Conservation (phyloP, 768 basidiomycete species). For the Rhizopogon salebrosus region DNA sequence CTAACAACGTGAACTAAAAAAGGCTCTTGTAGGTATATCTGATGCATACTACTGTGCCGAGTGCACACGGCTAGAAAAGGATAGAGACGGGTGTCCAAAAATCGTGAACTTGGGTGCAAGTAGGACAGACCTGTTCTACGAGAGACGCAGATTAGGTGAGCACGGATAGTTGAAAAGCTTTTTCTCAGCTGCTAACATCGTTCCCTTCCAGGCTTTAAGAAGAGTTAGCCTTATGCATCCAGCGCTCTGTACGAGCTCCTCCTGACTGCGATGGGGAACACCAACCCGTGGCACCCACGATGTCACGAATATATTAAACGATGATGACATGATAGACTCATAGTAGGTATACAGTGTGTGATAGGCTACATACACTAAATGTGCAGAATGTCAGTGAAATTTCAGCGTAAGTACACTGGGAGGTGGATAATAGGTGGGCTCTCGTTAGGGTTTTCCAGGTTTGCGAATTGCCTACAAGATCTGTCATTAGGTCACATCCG, state of each 20-base stretch:
- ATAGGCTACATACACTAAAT: background rate
- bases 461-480: slow-evolving; percentile 41
- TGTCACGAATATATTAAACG: background rate
- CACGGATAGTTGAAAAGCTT: background rate
- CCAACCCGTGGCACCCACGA: background rate
- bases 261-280: background rate
- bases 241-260: background rate
- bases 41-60: slow-evolving; percentile 99
- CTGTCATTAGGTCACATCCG: background rate
- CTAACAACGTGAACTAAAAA: background rate
- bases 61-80: slow-evolving; percentile 94
- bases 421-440: slow-evolving; percentile 58
- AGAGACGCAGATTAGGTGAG: slow-evolving; percentile 77
- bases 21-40: slow-evolving; percentile 68
- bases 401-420: slow-evolving; percentile 51
- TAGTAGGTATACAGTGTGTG: background rate
- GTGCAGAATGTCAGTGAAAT: background rate
- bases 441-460: slow-evolving; percentile 50
- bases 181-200: background rate
- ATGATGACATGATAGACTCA: background rate
- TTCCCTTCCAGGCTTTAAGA: slow-evolving; percentile 23
- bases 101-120: slow-evolving; percentile 96
- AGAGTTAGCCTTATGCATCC: slow-evolving; percentile 18
- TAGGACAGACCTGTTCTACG: slow-evolving; percentile 89
- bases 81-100: slow-evolving; percentile 97